These are phyloP conservation scores for Aspergillus fijiensis DNA, from an alignment of 2,329 filamentous ascomycete species.

Conservation along the genomic window DNA sequence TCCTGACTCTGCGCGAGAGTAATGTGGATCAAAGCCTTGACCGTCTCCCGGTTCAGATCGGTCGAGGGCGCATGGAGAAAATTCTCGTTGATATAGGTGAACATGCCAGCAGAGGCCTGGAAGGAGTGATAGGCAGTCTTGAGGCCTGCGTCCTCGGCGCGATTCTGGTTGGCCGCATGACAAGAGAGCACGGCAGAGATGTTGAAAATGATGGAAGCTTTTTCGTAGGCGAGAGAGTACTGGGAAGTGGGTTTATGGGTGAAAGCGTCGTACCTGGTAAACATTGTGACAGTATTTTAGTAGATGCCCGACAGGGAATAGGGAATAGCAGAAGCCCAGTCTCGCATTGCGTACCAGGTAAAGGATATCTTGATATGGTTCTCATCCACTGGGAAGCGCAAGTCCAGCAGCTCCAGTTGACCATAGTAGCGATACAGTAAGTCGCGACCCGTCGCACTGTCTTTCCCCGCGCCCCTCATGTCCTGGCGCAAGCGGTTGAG, in stretches of 20 bases:
- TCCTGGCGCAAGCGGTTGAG: conserved; percentile 95
- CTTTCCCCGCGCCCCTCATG: conserved; percentile 95
- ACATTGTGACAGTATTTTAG: conserved; percentile 1
- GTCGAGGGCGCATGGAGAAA: conserved; percentile 95
- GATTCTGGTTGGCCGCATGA: conserved; percentile 88
- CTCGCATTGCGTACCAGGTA: conserved; percentile 68
- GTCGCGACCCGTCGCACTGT: conserved; percentile 90
- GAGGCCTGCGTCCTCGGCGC: conserved; percentile 85
- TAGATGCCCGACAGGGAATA: not conserved
- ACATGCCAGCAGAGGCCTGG: conserved; percentile 98
- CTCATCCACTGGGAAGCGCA: conserved; percentile 95
- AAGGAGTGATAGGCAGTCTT: conserved; percentile 98
- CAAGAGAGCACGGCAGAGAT: conserved; percentile 96
- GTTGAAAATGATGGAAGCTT: conserved; percentile 99
- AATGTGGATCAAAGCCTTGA: conserved; percentile 88
- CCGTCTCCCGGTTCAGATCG: conserved; percentile 92
- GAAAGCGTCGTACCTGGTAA: conserved; percentile 91
- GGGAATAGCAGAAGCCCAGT: not conserved
- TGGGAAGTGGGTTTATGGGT: conserved; percentile 97
- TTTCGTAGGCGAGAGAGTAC: conserved; percentile 95
- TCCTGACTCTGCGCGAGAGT: conserved; percentile 96
- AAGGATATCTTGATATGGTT: conserved; percentile 99
- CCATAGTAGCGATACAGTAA: conserved; percentile 96
- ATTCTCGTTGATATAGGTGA: conserved; percentile 99
- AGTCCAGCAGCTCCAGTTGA: conserved; percentile 88